phyloP scores from a whole-genome alignment of 2,329 filamentous ascomycete genomes.

The Colletotrichum nymphaeae region DNA sequence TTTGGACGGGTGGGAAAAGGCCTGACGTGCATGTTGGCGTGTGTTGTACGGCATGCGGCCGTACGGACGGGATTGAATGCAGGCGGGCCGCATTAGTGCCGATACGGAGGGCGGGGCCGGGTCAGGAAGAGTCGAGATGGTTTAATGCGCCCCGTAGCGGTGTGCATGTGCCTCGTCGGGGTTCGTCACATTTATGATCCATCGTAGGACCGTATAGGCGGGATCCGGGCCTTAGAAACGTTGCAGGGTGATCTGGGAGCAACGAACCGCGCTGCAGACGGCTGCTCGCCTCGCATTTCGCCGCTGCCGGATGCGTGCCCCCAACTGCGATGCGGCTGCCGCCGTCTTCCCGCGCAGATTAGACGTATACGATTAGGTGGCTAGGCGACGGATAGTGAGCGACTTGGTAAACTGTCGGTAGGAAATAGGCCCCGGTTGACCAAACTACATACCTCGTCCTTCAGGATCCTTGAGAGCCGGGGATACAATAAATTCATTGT shows the following conservation, averaged over 20 bases:
- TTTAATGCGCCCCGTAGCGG: slow-evolving; percentile 4
- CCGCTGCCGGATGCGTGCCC: background rate
- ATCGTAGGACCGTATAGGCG: background rate
- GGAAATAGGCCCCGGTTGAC: background rate
- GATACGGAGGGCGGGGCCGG: slow-evolving; percentile 17
- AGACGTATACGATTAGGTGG: background rate
- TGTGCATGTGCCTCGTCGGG: slow-evolving; percentile 14
- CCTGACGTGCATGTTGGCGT: slow-evolving; percentile 17
- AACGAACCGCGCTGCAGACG: background rate
- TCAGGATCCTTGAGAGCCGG: background rate
- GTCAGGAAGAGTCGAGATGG: background rate
- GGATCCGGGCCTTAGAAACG: background rate
- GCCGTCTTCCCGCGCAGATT: background rate
- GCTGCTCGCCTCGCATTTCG: background rate
- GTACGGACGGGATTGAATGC: slow-evolving; percentile 23
- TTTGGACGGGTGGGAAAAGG: slow-evolving; percentile 10
- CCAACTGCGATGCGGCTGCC: background rate
- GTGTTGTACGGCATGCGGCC: slow-evolving; percentile 24
- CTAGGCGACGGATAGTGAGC: background rate
- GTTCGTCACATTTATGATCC: background rate
- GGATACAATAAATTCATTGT: background rate
- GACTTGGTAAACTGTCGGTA: background rate
- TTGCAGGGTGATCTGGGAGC: background rate
- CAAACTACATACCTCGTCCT: background rate
- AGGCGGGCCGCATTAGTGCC: slow-evolving; percentile 30